These are phyloP conservation scores for Gloeostereum incarnatum DNA, from an alignment of 768 basidiomycete genomes.

Conservation along the genomic window DNA sequence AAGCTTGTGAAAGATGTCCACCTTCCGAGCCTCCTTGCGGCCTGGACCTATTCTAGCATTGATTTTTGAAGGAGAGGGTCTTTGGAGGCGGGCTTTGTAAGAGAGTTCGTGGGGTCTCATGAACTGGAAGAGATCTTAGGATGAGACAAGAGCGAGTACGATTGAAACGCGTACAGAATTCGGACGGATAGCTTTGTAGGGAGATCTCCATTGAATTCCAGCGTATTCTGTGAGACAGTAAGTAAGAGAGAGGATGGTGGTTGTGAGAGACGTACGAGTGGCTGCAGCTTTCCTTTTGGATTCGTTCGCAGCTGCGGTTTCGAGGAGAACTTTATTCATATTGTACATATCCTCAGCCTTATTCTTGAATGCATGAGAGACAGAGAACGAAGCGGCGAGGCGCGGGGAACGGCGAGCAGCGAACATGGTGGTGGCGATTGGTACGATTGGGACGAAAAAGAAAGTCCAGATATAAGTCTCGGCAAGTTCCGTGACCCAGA, in stretches of 20 bases:
- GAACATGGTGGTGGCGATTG: too few relatives aligned
- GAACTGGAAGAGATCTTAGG: slow-evolving; percentile 22
- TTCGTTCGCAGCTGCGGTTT: not conserved
- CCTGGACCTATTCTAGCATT: slow-evolving; percentile 38
- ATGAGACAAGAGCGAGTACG: too few relatives aligned
- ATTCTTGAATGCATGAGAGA: too few relatives aligned
- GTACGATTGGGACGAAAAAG: too few relatives aligned
- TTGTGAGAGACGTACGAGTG: too few relatives aligned
- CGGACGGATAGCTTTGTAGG: slow-evolving; percentile 12
- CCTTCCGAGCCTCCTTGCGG: slow-evolving; percentile 37
- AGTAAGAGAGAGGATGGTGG: slow-evolving; percentile 6
- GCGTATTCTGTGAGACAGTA: slow-evolving; percentile 6
- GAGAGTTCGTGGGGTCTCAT: slow-evolving; percentile 35
- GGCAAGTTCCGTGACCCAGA: too few relatives aligned
- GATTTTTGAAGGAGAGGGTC: slow-evolving; percentile 5
- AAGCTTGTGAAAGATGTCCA: slow-evolving; percentile 66
- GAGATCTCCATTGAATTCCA: slow-evolving; percentile 3
- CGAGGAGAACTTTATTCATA: too few relatives aligned
- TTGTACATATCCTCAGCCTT: too few relatives aligned
- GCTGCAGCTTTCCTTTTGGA: too few relatives aligned
- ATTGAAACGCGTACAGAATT: slow-evolving; percentile 15
- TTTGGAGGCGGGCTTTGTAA: slow-evolving; percentile 23
- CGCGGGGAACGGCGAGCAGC: too few relatives aligned
- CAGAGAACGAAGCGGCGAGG: too few relatives aligned
- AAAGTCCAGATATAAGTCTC: too few relatives aligned